Conservation (phyloP, 768 basidiomycete genomes). For the Lactifluus volemus region DNA sequence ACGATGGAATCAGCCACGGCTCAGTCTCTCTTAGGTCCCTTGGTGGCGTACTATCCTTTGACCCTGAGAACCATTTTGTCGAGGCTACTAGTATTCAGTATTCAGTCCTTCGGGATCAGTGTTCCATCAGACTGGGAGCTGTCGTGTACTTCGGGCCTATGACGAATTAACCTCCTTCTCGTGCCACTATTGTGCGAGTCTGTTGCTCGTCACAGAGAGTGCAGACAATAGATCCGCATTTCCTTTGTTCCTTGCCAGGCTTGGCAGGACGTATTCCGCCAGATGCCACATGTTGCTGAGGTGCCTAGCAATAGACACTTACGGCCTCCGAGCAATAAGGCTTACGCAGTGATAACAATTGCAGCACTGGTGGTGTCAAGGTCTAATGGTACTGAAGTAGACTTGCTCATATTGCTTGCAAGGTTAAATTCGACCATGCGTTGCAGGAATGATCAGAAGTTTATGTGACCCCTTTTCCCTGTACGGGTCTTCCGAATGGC, state of each 20-base stretch:
- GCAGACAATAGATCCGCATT: background rate
- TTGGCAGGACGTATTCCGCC: no score
- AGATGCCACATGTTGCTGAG: no score
- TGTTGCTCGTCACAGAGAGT: background rate
- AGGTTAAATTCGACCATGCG: no score
- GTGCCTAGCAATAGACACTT: no score
- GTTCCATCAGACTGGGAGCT: background rate
- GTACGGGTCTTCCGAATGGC: no score
- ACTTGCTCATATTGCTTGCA: no score
- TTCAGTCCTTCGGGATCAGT: background rate
- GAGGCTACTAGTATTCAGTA: background rate
- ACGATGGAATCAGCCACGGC: background rate
- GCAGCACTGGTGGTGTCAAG: no score
- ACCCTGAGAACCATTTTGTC: constrained; percentile 4
- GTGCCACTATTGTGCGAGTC: constrained; percentile 18
- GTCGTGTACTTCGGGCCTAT: background rate
- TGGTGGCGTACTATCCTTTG: constrained; percentile 5
- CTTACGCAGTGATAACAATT: no score
- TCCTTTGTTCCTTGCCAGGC: background rate
- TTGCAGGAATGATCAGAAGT: no score
- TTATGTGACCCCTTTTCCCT: no score
- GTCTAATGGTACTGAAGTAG: no score
- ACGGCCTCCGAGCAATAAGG: no score
- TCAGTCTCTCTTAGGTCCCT: constrained; percentile 7
- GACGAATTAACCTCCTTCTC: constrained; percentile 12